Base-by-base conservation (phyloP, 1,284 basidiomycete genomes). In the Puccinia hordei region DNA sequence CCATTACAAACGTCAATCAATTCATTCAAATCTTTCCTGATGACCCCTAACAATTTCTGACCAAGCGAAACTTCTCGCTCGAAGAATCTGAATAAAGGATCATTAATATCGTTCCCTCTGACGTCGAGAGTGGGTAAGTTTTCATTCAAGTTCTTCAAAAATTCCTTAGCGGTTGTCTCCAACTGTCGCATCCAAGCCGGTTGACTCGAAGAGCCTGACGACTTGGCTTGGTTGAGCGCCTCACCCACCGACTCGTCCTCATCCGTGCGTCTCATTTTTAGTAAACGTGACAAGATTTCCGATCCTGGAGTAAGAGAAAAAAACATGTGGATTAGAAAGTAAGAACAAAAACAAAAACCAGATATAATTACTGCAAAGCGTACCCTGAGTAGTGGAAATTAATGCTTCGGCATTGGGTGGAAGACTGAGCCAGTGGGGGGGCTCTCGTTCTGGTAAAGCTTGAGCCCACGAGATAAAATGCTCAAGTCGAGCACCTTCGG, bases 141-240 rank as follows among this genome's bases (percentile, higher is more conserved):
- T 77, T 83, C 81, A 65, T 35, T 41, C 59, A 77, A 86, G 71
- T 89, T 88, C 9, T 87, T 87, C 53, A 95, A 88, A 93, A 94
- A 96, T 85, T 94, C 92, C 65, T 89, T 88, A 84, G 93, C 93
- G 65, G 92, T 90, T 65, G 92, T 90, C 77, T 91, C 88, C 49
- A 97, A 87, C 22, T 89, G 88, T 55, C 92, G 89, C 95, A 97
- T 97, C 95, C 95, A 97, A 0, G 92, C 92, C 1, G 95, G 95
- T 84, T 94, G 92, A 22, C 82, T 78, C 0, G 80, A 74, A 79
- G 91, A 90, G 5, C 89, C 89, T 0, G 89, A 86, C 76, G 90
- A 89, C 44, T 89, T 88, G 83, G 91, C 90, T 17, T 83, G 59
- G 0, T 84, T 83, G 2, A 82, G 82, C 0, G 87, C 87, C 22